These are phyloP conservation scores for Rubia balearica DNA, from an alignment of 305 asterid species.

Conservation along the genomic window DNA sequence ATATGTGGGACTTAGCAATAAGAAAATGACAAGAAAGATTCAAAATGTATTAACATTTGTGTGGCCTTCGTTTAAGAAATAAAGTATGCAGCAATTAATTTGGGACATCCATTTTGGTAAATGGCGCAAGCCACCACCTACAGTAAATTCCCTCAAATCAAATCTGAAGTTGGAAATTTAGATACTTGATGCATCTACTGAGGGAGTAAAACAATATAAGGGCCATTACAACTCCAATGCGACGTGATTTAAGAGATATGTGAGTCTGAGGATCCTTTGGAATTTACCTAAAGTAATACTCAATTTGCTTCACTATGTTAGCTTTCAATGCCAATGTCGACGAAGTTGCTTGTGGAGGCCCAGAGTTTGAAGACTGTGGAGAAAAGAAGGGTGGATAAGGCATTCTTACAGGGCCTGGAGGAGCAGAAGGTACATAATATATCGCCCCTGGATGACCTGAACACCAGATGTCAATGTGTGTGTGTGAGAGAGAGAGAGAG, in stretches of 20 bases:
- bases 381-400: conserved; percentile 56
- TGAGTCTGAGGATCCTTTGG: not conserved
- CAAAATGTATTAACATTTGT: not conserved
- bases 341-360: conserved; percentile 45
- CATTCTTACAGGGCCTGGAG: conserved; percentile 56
- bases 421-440: conserved; percentile 48
- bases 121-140: not conserved
- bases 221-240: not conserved
- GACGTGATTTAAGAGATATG: not conserved
- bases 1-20: not conserved
- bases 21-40: not conserved
- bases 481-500: not conserved
- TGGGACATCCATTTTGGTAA: not conserved
- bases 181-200: not conserved
- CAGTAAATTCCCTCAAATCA: conserved; percentile 1
- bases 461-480: conserved; percentile 25
- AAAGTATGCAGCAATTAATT: not conserved
- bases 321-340: conserved; percentile 42
- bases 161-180: not conserved
- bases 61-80: not conserved
- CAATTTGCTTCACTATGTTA: conserved; percentile 66
- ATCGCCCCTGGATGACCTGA: conserved; percentile 75
- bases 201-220: not conserved
- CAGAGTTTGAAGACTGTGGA: conserved; percentile 54
- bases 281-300: conserved; percentile 87